phyloP scores from a whole-genome alignment of 176 grass and related monocot species.

The Olyra latifolia region DNA sequence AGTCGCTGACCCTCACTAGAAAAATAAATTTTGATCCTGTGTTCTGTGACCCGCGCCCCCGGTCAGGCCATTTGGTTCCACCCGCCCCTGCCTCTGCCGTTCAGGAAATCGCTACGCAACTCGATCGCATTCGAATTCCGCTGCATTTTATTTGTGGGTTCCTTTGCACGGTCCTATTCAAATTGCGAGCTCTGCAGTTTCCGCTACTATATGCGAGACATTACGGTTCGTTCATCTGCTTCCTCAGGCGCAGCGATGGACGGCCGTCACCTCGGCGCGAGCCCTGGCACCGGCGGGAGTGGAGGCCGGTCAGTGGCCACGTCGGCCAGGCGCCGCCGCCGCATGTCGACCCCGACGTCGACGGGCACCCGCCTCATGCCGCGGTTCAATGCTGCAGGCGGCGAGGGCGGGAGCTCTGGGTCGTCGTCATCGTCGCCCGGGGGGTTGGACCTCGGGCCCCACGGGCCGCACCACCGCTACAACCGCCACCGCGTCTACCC shows the following conservation, averaged over 20 bases:
- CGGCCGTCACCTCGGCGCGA: not conserved
- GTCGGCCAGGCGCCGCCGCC: not conserved
- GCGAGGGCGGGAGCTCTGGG: not conserved
- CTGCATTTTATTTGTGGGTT: not conserved
- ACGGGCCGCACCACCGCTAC: not conserved
- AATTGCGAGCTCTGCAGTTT: conserved; percentile 18
- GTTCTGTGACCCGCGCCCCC: no score
- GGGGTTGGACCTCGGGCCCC: not conserved
- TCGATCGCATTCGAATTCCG: not conserved
- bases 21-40: no score
- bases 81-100: no score
- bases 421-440: not conserved
- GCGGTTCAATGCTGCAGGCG: not conserved
- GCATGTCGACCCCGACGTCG: not conserved
- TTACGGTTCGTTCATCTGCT: not conserved
- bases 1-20: no score
- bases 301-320: not conserved
- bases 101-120: not conserved
- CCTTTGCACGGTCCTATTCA: not conserved
- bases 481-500: not conserved
- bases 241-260: conserved; percentile 31
- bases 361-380: conserved; percentile 20
- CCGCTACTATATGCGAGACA: not conserved
- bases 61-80: no score
- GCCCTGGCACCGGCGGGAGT: not conserved